Percentiles rank a stretch among this genome's conserved stretches.
phyloP scores from a whole-genome alignment of 1,139 yeast genomes.

The Pneumocystis jirovecii region DNA sequence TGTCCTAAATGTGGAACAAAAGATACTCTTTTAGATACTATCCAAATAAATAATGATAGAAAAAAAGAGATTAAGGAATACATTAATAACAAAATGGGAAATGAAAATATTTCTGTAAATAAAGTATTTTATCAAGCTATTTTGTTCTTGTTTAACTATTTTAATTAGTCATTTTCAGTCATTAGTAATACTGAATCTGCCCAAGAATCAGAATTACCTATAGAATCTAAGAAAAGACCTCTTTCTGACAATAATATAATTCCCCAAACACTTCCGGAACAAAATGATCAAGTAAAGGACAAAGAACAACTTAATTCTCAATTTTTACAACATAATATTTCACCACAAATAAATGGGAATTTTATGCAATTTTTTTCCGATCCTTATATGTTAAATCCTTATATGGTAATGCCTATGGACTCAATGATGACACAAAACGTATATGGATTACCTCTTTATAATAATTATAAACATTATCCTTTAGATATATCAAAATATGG shows the following conservation, averaged over 20 bases:
- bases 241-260: slow-evolving; percentile 2
- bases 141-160: neutral
- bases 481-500: slow-evolving; percentile 1
- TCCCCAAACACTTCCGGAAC: slow-evolving; percentile 1
- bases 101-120: slow-evolving; percentile 14
- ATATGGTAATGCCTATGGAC: slow-evolving; percentile 12
- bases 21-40: slow-evolving; percentile 61
- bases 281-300: neutral
- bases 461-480: slow-evolving; percentile 2
- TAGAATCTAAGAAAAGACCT: slow-evolving; percentile 4
- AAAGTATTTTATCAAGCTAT: slow-evolving; percentile 2
- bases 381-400: slow-evolving; percentile 8
- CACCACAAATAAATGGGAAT: neutral
- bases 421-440: slow-evolving; percentile 14
- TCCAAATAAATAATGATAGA: slow-evolving; percentile 46
- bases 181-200: neutral
- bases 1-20: slow-evolving; percentile 76
- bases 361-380: neutral
- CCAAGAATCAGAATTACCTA: neutral
- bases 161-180: neutral
- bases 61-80: slow-evolving; percentile 41
- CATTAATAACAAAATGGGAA: slow-evolving; percentile 29
- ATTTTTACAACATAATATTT: neutral
- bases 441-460: slow-evolving; percentile 3
- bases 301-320: slow-evolving; percentile 2